Conservation (phyloP, 1,139 yeast species). For the Yamadazyma jaroonii region DNA sequence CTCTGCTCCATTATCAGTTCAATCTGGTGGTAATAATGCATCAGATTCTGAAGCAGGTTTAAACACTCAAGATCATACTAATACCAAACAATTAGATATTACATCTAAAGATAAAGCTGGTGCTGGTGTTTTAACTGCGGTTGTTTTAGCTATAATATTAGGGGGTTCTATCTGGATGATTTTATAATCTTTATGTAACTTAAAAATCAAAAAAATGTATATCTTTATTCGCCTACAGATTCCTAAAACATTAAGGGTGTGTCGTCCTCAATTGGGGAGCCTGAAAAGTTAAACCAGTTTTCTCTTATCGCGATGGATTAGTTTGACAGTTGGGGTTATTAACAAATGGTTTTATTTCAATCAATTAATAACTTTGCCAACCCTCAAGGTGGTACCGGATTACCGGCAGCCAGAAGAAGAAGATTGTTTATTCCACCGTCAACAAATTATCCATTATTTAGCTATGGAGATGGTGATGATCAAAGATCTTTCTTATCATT, state of each 20-base stretch:
- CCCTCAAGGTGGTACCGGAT: slow-evolving; percentile 33
- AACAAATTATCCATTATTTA: slow-evolving; percentile 63
- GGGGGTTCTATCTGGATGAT: slow-evolving; percentile 49
- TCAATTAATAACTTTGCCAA: slow-evolving; percentile 42
- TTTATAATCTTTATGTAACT: slow-evolving; percentile 17
- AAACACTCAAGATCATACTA: slow-evolving; percentile 23
- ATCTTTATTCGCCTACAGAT: too few relatives aligned
- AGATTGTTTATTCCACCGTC: slow-evolving; percentile 67
- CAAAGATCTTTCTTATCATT: slow-evolving; percentile 61
- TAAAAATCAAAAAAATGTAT: background rate
- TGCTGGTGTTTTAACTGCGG: slow-evolving; percentile 46
- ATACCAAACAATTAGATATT: slow-evolving; percentile 29
- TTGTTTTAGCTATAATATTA: slow-evolving; percentile 33
- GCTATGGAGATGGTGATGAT: slow-evolving; percentile 60
- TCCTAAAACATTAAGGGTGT: background rate
- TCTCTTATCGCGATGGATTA: background rate
- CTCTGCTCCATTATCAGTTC: slow-evolving; percentile 33
- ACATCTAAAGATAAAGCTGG: slow-evolving; percentile 45
- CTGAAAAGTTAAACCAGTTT: background rate
- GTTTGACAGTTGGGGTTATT: too few relatives aligned
- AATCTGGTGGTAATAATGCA: slow-evolving; percentile 45
- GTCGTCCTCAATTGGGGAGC: background rate
- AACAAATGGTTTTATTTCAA: slow-evolving; percentile 39
- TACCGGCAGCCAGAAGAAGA: slow-evolving; percentile 40
- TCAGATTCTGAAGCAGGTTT: slow-evolving; percentile 50